phyloP scores from a whole-genome alignment of 768 basidiomycete species.

The Podaxis rugospora region DNA sequence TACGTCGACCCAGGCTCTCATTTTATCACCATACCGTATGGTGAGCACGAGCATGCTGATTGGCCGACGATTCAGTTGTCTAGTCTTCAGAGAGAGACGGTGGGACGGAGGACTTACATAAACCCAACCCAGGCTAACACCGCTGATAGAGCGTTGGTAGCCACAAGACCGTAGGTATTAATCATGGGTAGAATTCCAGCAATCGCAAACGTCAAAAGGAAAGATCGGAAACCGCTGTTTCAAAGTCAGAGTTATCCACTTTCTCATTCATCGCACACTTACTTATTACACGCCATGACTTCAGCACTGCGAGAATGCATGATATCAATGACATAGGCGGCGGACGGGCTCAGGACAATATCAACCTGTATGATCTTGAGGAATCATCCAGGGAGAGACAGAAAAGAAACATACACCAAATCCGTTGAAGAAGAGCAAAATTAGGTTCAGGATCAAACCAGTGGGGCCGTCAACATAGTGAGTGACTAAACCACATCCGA shows the following conservation, averaged over 20 bases:
- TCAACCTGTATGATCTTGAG: constrained; percentile 39
- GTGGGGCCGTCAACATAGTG: constrained; percentile 42
- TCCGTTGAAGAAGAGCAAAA: constrained; percentile 59
- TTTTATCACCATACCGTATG: constrained; percentile 50
- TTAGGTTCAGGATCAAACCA: constrained; percentile 45
- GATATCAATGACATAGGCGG: constrained; percentile 58
- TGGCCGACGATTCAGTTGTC: constrained; percentile 7
- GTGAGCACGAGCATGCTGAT: constrained; percentile 46
- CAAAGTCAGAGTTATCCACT: background rate
- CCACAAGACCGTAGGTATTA: constrained; percentile 43
- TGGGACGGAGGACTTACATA: constrained; percentile 33
- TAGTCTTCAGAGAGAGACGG: background rate
- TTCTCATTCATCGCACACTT: constrained; percentile 11
- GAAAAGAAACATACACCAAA: constrained; percentile 46
- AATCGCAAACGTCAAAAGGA: constrained; percentile 38
- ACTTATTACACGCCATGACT: constrained; percentile 52
- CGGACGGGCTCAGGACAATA: constrained; percentile 47
- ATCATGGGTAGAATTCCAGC: constrained; percentile 50
- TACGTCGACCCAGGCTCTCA: constrained; percentile 54
- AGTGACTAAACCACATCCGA: constrained; percentile 44
- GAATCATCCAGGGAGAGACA: background rate
- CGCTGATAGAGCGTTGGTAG: constrained; percentile 43
- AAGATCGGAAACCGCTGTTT: constrained; percentile 41
- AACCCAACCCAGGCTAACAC: constrained; percentile 45
- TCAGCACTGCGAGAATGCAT: constrained; percentile 63